Evolutionary conservation across 2,329 filamentous ascomycete species (phyloP).

Genomic region (Bipolaris gigantea): DNA sequence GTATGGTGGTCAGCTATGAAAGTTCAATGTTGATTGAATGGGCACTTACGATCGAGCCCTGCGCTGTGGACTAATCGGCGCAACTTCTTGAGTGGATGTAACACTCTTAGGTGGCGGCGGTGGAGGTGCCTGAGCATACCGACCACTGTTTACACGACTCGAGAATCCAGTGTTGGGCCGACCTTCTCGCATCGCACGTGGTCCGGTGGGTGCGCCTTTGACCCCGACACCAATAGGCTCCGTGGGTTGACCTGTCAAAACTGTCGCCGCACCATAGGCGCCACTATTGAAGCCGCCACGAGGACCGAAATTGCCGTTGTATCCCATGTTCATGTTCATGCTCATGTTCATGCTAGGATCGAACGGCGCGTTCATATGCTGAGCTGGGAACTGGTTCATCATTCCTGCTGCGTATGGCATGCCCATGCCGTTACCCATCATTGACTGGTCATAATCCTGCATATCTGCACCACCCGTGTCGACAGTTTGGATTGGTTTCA

Average conservation of each 20-base stretch:
- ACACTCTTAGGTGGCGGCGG: slow-evolving; percentile 21
- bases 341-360: slow-evolving; percentile 46
- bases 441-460: slow-evolving; percentile 28
- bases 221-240: slow-evolving; percentile 60
- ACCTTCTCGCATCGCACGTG: slow-evolving; percentile 91
- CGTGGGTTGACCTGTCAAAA: slow-evolving; percentile 36
- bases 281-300: slow-evolving; percentile 50
- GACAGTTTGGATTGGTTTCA: slow-evolving; percentile 42
- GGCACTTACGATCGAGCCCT: slow-evolving; percentile 37
- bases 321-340: slow-evolving; percentile 48
- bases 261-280: slow-evolving; percentile 43
- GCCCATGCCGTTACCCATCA: slow-evolving; percentile 36
- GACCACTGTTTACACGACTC: slow-evolving; percentile 53
- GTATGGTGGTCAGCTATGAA: slow-evolving; percentile 8
- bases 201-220: slow-evolving; percentile 79
- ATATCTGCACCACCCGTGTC: slow-evolving; percentile 32
- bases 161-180: slow-evolving; percentile 78
- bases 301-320: slow-evolving; percentile 44
- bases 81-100: slow-evolving; percentile 23
- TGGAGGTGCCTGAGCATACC: slow-evolving; percentile 28
- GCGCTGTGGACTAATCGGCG: slow-evolving; percentile 29
- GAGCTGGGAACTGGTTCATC: slow-evolving; percentile 55
- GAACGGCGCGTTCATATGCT: slow-evolving; percentile 49
- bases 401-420: slow-evolving; percentile 30
- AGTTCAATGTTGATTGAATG: neutral